Conservation (phyloP, 1,284 basidiomycete genomes). For the Puccinia polysora region DNA sequence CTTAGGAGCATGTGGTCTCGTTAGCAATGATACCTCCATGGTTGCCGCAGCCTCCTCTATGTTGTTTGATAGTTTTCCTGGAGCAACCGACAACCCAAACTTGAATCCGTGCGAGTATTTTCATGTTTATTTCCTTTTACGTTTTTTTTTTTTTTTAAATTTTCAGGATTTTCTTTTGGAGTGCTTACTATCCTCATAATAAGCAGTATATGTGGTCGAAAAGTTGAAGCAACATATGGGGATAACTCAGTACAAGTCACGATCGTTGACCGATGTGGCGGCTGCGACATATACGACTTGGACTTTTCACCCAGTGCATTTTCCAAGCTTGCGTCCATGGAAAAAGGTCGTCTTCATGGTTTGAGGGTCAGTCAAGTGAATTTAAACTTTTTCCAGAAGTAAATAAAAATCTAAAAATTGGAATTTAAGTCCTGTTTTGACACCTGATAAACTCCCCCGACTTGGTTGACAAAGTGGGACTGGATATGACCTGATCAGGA, state of each 20-base stretch:
- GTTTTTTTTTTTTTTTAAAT: background rate
- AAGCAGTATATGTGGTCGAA: constrained; percentile 31
- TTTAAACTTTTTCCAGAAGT: background rate
- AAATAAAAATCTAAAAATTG: no score
- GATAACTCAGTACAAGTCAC: constrained; percentile 59
- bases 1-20: constrained; percentile 66
- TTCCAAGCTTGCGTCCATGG: constrained; percentile 53
- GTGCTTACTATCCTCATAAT: background rate
- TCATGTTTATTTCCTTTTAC: no score
- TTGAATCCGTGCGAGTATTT: constrained; percentile 56
- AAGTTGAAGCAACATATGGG: constrained; percentile 24
- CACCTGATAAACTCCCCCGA: background rate
- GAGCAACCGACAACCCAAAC: constrained; percentile 59
- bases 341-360: constrained; percentile 58
- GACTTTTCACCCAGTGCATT: constrained; percentile 61
- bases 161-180: background rate
- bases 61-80: constrained; percentile 62
- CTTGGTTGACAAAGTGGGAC: constrained; percentile 2
- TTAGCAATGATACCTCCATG: constrained; percentile 59
- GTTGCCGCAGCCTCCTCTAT: constrained; percentile 63
- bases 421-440: background rate
- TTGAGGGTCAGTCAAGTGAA: constrained; percentile 50
- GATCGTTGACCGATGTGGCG: constrained; percentile 63
- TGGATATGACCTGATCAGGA: background rate
- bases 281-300: constrained; percentile 59